These are phyloP conservation scores for Lolium multiflorum DNA, from an alignment of 176 grass and related monocot species.

Conservation along the genomic window DNA sequence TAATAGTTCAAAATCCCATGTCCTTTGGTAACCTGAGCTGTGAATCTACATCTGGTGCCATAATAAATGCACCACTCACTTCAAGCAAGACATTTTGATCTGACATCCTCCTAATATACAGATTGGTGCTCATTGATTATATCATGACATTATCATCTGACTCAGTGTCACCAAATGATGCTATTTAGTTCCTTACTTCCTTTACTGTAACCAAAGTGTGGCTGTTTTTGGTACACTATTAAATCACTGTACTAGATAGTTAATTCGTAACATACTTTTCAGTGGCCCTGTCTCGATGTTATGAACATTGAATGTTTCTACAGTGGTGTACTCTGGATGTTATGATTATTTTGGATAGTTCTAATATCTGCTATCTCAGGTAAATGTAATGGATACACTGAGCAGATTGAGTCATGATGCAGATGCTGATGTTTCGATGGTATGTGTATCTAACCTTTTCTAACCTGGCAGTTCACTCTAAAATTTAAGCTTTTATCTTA, in stretches of 20 bases:
- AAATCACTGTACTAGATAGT: background rate
- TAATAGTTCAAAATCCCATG: background rate
- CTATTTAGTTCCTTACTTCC: background rate
- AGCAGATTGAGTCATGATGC: conserved; percentile 99
- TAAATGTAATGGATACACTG: conserved; percentile 98
- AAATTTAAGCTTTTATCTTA: background rate
- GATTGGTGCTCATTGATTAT: background rate
- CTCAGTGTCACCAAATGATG: background rate
- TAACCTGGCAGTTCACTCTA: background rate
- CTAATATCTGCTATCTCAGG: conserved; percentile 53
- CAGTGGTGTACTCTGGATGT: background rate
- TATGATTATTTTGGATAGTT: conserved; percentile 8
- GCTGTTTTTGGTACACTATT: background rate
- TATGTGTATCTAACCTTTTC: conserved; percentile 33
- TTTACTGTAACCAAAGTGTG: background rate
- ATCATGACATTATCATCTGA: background rate
- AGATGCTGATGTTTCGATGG: conserved; percentile 96
- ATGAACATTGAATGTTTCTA: background rate
- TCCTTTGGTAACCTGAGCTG: background rate
- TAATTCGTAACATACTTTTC: conserved; percentile 2
- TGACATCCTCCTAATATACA: background rate
- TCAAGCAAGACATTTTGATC: background rate
- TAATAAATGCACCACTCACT: background rate
- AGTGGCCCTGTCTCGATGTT: background rate
- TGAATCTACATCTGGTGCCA: background rate